Conservation (phyloP, 1,139 yeast species). For the Saccharomyces hybrid region DNA sequence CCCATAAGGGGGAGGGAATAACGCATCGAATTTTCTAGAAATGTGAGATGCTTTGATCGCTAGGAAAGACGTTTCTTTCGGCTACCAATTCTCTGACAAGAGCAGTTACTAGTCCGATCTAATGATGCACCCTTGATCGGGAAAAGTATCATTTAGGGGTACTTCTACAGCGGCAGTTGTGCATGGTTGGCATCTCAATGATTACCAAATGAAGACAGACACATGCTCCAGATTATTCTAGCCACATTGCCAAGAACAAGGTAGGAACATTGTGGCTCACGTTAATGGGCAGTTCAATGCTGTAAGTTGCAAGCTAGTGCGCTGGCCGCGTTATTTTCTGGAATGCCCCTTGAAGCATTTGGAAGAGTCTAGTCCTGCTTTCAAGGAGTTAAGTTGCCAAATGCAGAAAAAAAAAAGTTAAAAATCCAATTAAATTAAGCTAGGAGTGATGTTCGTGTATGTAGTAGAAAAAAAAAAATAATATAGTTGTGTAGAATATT, state of each 20-base stretch:
- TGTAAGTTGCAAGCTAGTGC: background rate
- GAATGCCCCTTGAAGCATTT: background rate
- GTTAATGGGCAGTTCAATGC: background rate
- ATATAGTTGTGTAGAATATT: background rate
- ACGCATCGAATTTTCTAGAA: background rate
- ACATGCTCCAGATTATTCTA: background rate
- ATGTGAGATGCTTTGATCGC: background rate
- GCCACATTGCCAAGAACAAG: background rate
- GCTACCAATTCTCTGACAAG: background rate
- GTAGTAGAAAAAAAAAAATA: background rate
- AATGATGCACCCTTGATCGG: background rate
- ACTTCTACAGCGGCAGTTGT: background rate
- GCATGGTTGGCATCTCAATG: background rate
- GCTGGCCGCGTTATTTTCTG: background rate
- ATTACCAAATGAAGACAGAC: constrained; percentile 1
- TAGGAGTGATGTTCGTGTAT: background rate
- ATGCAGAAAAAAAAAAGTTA: background rate
- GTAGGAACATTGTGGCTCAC: background rate
- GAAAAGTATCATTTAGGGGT: background rate
- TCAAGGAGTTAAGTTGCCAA: background rate
- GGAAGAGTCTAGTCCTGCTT: background rate
- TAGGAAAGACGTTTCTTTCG: background rate
- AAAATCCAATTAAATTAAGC: background rate
- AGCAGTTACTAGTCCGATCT: background rate
- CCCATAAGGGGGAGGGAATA: background rate